Conservation (phyloP, 2,329 filamentous ascomycete genomes). For the Epichloe scottii region DNA sequence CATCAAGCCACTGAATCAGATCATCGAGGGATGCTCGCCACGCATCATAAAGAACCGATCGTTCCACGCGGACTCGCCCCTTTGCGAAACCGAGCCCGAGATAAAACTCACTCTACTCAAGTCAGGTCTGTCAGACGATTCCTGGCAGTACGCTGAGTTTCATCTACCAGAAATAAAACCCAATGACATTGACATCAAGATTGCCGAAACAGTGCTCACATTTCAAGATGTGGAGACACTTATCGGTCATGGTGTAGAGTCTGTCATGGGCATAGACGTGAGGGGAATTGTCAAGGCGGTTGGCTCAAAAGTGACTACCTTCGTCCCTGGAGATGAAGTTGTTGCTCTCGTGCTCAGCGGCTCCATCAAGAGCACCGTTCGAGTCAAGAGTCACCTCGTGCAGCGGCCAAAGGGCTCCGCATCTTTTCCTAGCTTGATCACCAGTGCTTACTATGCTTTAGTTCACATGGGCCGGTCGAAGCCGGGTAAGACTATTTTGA, state of each 20-base stretch:
- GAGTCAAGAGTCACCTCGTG: constrained; percentile 25
- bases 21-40: constrained; percentile 26
- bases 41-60: constrained; percentile 5
- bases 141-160: constrained; percentile 14
- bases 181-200: constrained; percentile 28
- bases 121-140: constrained; percentile 15
- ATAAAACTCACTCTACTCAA: constrained; percentile 15
- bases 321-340: constrained; percentile 29
- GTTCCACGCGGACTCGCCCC: constrained; percentile 9
- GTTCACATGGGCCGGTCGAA: constrained; percentile 17
- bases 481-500: constrained; percentile 23
- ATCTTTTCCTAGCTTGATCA: constrained; percentile 25
- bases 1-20: constrained; percentile 26
- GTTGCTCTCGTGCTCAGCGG: constrained; percentile 23
- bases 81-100: constrained; percentile 1
- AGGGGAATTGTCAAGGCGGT: constrained; percentile 23
- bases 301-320: constrained; percentile 19
- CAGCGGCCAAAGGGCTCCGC: constrained; percentile 12
- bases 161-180: constrained; percentile 12
- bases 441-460: constrained; percentile 32
- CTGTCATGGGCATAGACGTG: constrained; percentile 28
- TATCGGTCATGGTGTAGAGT: constrained; percentile 19
- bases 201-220: constrained; percentile 23
- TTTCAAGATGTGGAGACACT: constrained; percentile 24
- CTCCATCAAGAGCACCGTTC: constrained; percentile 22